Conservation (phyloP, 1,139 yeast genomes). For the Blastobotrys serpentis region DNA sequence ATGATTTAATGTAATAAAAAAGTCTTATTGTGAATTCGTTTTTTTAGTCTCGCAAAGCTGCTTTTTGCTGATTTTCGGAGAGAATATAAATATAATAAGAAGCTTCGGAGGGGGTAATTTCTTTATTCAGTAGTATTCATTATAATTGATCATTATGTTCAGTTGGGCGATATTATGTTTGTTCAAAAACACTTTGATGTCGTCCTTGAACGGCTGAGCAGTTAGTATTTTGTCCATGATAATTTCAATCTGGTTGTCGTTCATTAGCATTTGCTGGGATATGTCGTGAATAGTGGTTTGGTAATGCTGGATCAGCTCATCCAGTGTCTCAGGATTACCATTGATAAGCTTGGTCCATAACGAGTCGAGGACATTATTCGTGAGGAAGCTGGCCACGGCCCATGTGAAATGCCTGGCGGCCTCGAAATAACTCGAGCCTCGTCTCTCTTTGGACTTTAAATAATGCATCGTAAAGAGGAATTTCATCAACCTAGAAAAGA, state of each 20-base stretch:
- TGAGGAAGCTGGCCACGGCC: slow-evolving; percentile 10
- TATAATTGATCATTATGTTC: slow-evolving; percentile 1
- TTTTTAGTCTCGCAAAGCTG: not conserved
- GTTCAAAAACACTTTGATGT: not conserved
- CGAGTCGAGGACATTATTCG: slow-evolving; percentile 6
- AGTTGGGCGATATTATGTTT: not conserved
- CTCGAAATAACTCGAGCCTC: slow-evolving; percentile 6
- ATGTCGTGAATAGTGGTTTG: not conserved
- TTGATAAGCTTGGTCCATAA: slow-evolving; percentile 10
- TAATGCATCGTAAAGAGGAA: slow-evolving; percentile 19
- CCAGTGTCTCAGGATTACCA: not conserved
- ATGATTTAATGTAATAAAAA: slow-evolving; percentile 22
- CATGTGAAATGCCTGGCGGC: slow-evolving; percentile 21
- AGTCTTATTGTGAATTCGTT: not conserved
- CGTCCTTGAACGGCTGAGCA: not conserved
- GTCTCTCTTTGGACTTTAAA: slow-evolving; percentile 16
- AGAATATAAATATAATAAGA: no score
- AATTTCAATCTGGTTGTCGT: not conserved
- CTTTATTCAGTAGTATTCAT: slow-evolving; percentile 5
- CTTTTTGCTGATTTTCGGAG: not conserved
- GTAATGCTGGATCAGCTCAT: not conserved
- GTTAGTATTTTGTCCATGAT: slow-evolving; percentile 3
- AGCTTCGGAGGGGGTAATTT: not conserved
- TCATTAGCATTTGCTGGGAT: not conserved
- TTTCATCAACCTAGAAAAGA: slow-evolving; percentile 22